These are phyloP conservation scores for Boletus tylopilopsis DNA, from an alignment of 768 basidiomycete genomes.

Conservation along the genomic window DNA sequence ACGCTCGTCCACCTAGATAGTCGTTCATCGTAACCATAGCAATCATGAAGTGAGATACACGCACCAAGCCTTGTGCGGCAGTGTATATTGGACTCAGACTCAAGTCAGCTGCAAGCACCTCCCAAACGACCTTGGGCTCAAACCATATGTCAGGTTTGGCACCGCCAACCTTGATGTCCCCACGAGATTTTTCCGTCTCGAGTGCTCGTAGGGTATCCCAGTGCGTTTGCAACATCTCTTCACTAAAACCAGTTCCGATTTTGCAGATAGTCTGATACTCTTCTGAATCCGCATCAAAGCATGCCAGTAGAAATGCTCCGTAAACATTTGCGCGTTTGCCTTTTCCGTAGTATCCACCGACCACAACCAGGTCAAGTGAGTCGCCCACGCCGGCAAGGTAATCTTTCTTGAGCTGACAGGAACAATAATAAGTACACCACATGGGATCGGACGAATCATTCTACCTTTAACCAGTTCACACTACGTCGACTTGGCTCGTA, in stretches of 20 bases:
- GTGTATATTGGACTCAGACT: slow-evolving; percentile 95
- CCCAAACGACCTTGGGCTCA: slow-evolving; percentile 97
- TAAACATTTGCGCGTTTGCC: slow-evolving; percentile 98
- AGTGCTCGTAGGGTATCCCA: slow-evolving; percentile 79
- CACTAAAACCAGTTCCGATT: slow-evolving; percentile 97
- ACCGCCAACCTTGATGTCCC: slow-evolving; percentile 84
- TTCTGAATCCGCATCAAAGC: slow-evolving; percentile 92
- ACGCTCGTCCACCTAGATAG: slow-evolving; percentile 68
- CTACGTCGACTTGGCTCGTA: slow-evolving; percentile 95
- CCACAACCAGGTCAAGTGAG: slow-evolving; percentile 95
- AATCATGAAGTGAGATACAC: slow-evolving; percentile 23
- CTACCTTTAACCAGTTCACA: slow-evolving; percentile 97
- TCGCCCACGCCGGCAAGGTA: slow-evolving; percentile 96
- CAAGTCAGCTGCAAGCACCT: slow-evolving; percentile 94
- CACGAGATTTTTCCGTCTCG: slow-evolving; percentile 63
- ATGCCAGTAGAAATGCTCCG: slow-evolving; percentile 96
- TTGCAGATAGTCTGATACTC: slow-evolving; percentile 98
- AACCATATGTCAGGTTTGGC: slow-evolving; percentile 99
- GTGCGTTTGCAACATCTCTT: slow-evolving; percentile 80
- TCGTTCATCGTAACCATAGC: slow-evolving; percentile 1
- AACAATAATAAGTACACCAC: neutral
- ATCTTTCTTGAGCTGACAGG: slow-evolving; percentile 89
- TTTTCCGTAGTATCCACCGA: slow-evolving; percentile 96
- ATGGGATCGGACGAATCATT: neutral
- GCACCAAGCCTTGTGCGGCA: slow-evolving; percentile 86